A percentile compares a stretch with the other conserved stretches of the same genome.
phyloP scores from a whole-genome alignment of 2,329 filamentous ascomycete species.

The Epicoccum nigrum region DNA sequence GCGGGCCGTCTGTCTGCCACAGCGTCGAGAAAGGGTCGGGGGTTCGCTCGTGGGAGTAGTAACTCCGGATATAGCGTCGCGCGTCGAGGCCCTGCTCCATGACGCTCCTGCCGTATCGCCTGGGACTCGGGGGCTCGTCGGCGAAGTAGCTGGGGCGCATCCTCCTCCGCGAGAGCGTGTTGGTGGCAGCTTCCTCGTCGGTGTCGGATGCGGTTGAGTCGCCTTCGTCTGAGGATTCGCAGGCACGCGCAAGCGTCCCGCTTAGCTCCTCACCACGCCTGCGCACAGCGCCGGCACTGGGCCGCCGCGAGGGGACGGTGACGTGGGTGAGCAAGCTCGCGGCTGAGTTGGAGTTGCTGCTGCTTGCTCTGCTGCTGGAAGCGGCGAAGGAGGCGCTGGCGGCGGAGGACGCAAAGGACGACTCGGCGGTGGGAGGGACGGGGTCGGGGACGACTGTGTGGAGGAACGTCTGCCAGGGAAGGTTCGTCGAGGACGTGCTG shows the following conservation, averaged over 20 bases:
- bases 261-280: slow-evolving; percentile 16
- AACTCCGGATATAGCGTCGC: slow-evolving; percentile 37
- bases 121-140: slow-evolving; percentile 37
- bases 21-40: background rate
- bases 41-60: slow-evolving; percentile 24
- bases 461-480: slow-evolving; percentile 80
- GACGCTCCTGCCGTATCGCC: slow-evolving; percentile 37
- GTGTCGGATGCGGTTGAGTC: slow-evolving; percentile 57
- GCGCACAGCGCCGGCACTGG: slow-evolving; percentile 38
- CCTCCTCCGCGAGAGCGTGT: slow-evolving; percentile 22
- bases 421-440: slow-evolving; percentile 77
- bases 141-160: slow-evolving; percentile 29
- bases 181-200: slow-evolving; percentile 55
- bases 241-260: slow-evolving; percentile 58
- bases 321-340: slow-evolving; percentile 47
- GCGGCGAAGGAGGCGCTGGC: slow-evolving; percentile 58
- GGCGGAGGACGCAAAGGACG: slow-evolving; percentile 78
- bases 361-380: slow-evolving; percentile 52
- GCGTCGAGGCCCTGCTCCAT: slow-evolving; percentile 37
- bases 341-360: slow-evolving; percentile 54
- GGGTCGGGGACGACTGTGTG: slow-evolving; percentile 82
- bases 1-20: slow-evolving; percentile 19
- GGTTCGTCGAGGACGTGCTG: slow-evolving; percentile 56
- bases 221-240: slow-evolving; percentile 53
- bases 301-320: slow-evolving; percentile 44